A percentile compares a stretch with the other conserved stretches of the same genome.
phyloP scores from a whole-genome alignment of 2,329 filamentous ascomycete species.

The Setomelanomma holmii region DNA sequence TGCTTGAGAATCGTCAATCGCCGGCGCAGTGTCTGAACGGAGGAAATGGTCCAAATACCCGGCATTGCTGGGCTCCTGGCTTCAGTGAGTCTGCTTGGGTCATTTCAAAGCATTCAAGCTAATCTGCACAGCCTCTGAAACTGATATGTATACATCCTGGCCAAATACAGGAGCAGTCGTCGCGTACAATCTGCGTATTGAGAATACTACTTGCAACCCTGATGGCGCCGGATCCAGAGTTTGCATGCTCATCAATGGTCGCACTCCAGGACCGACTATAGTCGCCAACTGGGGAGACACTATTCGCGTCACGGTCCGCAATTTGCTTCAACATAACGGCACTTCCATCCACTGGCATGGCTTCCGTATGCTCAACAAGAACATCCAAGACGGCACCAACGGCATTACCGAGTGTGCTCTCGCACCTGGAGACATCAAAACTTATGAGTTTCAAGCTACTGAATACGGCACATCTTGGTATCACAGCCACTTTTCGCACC shows the following conservation, averaged over 20 bases:
- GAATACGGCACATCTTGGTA: constrained; percentile 48
- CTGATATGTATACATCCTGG: constrained; percentile 51
- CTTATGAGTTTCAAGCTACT: constrained; percentile 37
- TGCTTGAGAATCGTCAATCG: constrained; percentile 27
- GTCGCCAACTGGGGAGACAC: constrained; percentile 56
- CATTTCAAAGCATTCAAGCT: neutral
- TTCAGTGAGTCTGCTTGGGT: constrained; percentile 20
- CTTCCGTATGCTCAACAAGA: constrained; percentile 62
- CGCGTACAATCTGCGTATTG: constrained; percentile 47
- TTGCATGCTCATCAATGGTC: constrained; percentile 53
- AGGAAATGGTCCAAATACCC: constrained; percentile 45
- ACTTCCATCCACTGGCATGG: constrained; percentile 71
- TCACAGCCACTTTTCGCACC: constrained; percentile 52
- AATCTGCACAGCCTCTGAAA: constrained; percentile 39
- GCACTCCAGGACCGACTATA: constrained; percentile 68
- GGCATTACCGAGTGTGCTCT: constrained; percentile 52
- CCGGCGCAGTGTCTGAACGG: constrained; percentile 24
- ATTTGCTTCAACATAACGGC: constrained; percentile 62
- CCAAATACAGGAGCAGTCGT: constrained; percentile 46
- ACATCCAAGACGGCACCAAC: constrained; percentile 61
- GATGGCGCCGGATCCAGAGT: constrained; percentile 47
- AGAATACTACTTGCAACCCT: constrained; percentile 51
- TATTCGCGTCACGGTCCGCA: constrained; percentile 58
- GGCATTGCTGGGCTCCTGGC: constrained; percentile 51
- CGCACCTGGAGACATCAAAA: constrained; percentile 58